Percentiles rank a stretch among this genome's conserved stretches.
Evolutionary conservation across 345 rosid genomes (phyloP).

Genomic region (Gossypium longicalyx): DNA sequence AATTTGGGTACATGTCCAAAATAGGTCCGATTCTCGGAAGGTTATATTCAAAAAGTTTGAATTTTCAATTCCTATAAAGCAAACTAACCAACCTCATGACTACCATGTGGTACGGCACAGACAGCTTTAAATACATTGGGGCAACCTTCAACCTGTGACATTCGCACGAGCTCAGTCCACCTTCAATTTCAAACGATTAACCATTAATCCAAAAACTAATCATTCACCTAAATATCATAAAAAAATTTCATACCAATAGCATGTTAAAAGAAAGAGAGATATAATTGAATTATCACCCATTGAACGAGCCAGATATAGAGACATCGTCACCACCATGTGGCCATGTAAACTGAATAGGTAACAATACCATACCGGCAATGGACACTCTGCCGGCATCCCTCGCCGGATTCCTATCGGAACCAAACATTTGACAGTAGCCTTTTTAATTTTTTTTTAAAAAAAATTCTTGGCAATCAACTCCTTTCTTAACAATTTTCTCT

Average conservation of each 20-base stretch:
- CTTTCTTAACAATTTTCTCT: background rate
- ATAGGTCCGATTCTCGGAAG: background rate
- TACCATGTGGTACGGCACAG: conserved; percentile 53
- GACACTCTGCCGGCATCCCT: conserved; percentile 29
- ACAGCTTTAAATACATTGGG: conserved; percentile 60
- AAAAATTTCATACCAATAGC: background rate
- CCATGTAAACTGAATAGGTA: conserved; percentile 66
- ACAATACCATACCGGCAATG: conserved; percentile 14
- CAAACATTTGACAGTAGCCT: conserved; percentile 30
- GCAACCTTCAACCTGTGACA: conserved; percentile 69
- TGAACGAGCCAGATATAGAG: conserved; percentile 57
- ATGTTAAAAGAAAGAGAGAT: background rate
- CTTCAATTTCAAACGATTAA: conserved; percentile 24
- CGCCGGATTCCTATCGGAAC: conserved; percentile 35
- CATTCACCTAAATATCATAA: background rate
- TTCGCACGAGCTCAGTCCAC: conserved; percentile 52
- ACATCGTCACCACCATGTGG: conserved; percentile 59
- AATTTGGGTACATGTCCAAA: background rate
- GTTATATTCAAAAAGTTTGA: background rate
- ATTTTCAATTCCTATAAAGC: background rate
- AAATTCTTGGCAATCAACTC: background rate
- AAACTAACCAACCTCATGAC: conserved; percentile 54
- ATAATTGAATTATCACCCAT: conserved; percentile 31
- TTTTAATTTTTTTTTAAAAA: background rate
- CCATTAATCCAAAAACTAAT: conserved; percentile 9